Base-by-base conservation (phyloP, 495 filamentous ascomycete species). In the Aspergillus ellipticus region DNA sequence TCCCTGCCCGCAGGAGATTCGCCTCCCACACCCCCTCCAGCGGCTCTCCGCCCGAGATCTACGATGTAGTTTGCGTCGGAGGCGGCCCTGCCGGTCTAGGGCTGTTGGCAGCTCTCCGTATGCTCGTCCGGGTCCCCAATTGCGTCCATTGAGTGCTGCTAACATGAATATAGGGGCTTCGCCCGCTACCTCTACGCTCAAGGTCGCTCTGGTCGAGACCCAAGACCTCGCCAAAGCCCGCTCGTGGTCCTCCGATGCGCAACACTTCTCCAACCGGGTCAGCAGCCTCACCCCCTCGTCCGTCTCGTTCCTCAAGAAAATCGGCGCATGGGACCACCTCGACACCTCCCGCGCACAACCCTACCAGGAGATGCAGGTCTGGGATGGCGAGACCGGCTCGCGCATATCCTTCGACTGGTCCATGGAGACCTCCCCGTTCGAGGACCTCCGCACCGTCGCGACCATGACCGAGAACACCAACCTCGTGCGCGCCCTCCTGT, bases 391-490 rank as follows among this genome's bases (percentile, higher is more conserved):
- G 52, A 87, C 88, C 15, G 89, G 83, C 51, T 87, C 92, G 35
- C 81, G 84, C 45, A 96, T 99, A 68, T 85, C 88, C 53, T 99
- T 99, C 69, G 88, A 94, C 72, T 87, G 84, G 82, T 74, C 79
- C 21, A 71, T 75, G 16, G 79, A 80, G 21, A 72, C 78, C 16
- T 69, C 72, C 2, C 66, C 74, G 3, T 78, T 77, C 49, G 75
- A 78, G 54, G 72, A 76, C 46, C 58, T 72, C 39, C 68, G 69
- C 20, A 88, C 85, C 1, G 92, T 99, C 51, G 94, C 95, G 10
- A 93, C 90, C 65, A 99, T 99, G 94, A 89, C 83, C 22, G 94
- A 99, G 78, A 99, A 99, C 65, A 64, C 85, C 35, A 97, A 97
- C 64, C 80, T 96, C 15, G 89, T 89, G 11, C 82, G 83, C 11